Percentiles rank a stretch among this genome's conserved stretches.
Conservation (phyloP, 1,139 yeast species). For the Ogataea hybrid region DNA sequence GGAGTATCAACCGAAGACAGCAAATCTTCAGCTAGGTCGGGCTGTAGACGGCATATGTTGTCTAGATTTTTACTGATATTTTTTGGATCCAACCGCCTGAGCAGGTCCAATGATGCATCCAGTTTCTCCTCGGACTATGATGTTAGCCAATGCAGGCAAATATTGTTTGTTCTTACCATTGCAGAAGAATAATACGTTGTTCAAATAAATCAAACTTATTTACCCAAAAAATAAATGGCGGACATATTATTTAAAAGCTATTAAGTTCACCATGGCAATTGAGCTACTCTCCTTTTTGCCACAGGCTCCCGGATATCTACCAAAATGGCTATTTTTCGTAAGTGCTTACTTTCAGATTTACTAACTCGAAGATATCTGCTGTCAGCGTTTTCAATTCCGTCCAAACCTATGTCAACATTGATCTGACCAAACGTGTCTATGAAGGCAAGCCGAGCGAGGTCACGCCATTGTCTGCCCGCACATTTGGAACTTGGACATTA, state of each 20-base stretch:
- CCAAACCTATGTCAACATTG: conserved; percentile 76
- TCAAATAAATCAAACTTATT: conserved; percentile 1
- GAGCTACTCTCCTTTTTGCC: conserved; percentile 34
- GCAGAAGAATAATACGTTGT: conserved; percentile 5
- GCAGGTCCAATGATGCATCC: conserved; percentile 85
- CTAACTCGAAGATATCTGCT: conserved; percentile 53
- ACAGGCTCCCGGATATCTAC: conserved; percentile 48
- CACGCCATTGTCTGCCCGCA: conserved; percentile 81
- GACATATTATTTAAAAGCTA: background rate
- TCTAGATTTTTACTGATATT: conserved; percentile 60
- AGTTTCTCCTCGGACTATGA: conserved; percentile 57
- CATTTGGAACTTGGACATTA: conserved; percentile 98
- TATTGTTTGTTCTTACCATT: conserved; percentile 7
- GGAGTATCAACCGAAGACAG: conserved; percentile 89
- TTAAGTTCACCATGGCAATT: background rate
- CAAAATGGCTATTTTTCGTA: conserved; percentile 67
- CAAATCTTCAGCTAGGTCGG: conserved; percentile 85
- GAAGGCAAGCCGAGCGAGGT: conserved; percentile 62
- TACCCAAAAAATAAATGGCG: conserved; percentile 8
- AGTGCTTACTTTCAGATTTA: conserved; percentile 14
- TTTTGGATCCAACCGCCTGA: conserved; percentile 84
- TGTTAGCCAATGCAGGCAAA: conserved; percentile 13
- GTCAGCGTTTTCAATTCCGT: conserved; percentile 88
- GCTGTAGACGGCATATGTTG: conserved; percentile 70
- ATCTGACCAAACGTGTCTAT: conserved; percentile 77